Base-by-base conservation (phyloP, 345 rosid species). In the Citrus trifoliata region DNA sequence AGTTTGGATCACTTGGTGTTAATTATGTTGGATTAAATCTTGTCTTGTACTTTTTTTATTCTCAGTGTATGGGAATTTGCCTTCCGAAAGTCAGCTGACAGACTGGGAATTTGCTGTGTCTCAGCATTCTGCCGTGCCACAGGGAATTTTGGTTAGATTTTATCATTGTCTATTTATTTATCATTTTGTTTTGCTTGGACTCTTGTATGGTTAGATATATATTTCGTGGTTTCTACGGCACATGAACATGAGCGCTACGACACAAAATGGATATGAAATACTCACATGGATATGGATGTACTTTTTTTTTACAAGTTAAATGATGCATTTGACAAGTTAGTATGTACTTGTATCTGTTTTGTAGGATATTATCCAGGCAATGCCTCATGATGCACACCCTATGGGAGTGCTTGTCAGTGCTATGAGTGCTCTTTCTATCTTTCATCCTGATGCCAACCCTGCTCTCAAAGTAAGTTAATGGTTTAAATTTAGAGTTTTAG, bases 301-400 rank as follows among this genome's bases (percentile, higher is more conserved):
- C 74, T 82, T 46, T 59, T 35, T 35, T 5, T 67, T 27, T 60
- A 4, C 9, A 48, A 40, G 53, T 73, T 32, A 16, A 42, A 33
- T 42, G 35, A 12, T 56, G 10, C 68, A 25, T 70, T 67, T 73
- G 53, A 78, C 75, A 10, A 38, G 24, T 58, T 32, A 40, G 32
- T 66, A 33, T 30, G 12, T 12, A 61, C 72, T 66, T 55, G 7
- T 61, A 68, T 77, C 78, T 83, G 60, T 80, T 82, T 83, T 83
- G 76, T 80, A 96, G 99, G 97, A 95, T 85, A 92, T 95, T 38
- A 91, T 95, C 70, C 98, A 94, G 71, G 79, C 94, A 22, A 95
- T 96, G 99, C 99, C 99, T 82, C 99, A 93, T 73, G 99, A 96
- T 82, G 97, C 99, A 40, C 99, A 96, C 73, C 99, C 99, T 32